phyloP scores from a whole-genome alignment of 768 basidiomycete genomes.

The Trametes elegans region DNA sequence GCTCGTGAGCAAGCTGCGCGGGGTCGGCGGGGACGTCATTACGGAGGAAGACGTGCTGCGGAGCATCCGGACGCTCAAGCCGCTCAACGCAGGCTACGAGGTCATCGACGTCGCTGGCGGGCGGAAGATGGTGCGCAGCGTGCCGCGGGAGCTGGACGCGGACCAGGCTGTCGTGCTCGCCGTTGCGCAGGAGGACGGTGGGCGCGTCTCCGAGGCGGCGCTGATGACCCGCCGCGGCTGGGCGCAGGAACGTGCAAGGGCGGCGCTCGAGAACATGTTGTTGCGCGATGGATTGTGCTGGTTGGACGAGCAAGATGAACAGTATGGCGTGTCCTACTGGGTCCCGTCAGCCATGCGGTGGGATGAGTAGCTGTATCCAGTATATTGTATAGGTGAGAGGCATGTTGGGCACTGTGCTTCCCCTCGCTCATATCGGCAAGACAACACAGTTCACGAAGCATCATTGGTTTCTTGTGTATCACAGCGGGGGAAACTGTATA shows the following conservation, averaged over 20 bases:
- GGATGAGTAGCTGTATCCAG: slow-evolving; percentile 48
- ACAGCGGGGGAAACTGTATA: too few relatives aligned
- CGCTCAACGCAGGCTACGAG: slow-evolving; percentile 90
- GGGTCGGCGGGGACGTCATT: slow-evolving; percentile 62
- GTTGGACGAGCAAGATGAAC: slow-evolving; percentile 87
- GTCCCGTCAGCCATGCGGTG: slow-evolving; percentile 85
- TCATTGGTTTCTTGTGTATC: too few relatives aligned
- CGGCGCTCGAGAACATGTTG: slow-evolving; percentile 87
- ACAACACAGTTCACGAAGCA: too few relatives aligned
- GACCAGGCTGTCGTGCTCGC: slow-evolving; percentile 86
- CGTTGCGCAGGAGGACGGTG: slow-evolving; percentile 64
- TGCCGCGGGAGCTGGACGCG: slow-evolving; percentile 87
- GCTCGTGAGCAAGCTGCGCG: slow-evolving; percentile 74
- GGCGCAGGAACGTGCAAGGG: slow-evolving; percentile 71
- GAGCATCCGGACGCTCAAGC: slow-evolving; percentile 84
- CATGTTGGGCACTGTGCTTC: too few relatives aligned
- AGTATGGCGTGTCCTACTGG: slow-evolving; percentile 73
- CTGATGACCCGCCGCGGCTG: slow-evolving; percentile 67
- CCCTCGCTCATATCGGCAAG: too few relatives aligned
- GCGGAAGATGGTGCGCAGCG: slow-evolving; percentile 78
- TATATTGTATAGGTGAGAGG: not conserved
- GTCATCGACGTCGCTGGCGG: slow-evolving; percentile 70
- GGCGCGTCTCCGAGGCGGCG: slow-evolving; percentile 63
- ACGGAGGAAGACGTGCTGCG: slow-evolving; percentile 83
- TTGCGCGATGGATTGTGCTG: slow-evolving; percentile 90